Conservation (phyloP, 2,329 filamentous ascomycete species). For the Arthrobotrys conoides region DNA sequence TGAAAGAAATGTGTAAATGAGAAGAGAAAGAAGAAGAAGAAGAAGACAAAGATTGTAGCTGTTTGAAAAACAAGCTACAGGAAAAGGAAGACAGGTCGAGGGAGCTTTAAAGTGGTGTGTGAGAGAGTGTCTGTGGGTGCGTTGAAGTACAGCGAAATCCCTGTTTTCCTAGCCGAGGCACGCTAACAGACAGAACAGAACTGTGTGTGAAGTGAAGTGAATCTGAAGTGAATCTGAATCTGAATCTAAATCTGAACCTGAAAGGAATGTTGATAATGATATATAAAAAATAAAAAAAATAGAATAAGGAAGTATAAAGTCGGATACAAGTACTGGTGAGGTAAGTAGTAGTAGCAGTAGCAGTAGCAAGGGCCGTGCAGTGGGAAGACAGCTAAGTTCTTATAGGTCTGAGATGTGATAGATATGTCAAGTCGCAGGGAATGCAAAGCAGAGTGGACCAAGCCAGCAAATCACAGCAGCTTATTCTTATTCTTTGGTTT, state of each 20-base stretch:
- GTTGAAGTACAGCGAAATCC: slow-evolving; percentile 48
- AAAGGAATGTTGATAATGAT: slow-evolving; percentile 5
- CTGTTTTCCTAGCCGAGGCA: slow-evolving; percentile 57
- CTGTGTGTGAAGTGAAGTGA: slow-evolving; percentile 6
- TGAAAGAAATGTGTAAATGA: slow-evolving; percentile 11
- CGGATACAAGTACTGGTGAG: slow-evolving; percentile 17
- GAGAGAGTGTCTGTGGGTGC: slow-evolving; percentile 3
- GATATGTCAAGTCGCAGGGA: slow-evolving; percentile 51
- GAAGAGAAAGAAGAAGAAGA: too few relatives aligned
- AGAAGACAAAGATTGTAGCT: slow-evolving; percentile 34
- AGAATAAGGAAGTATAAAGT: slow-evolving; percentile 11
- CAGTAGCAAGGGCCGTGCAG: slow-evolving; percentile 42
- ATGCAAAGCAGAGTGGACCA: slow-evolving; percentile 36
- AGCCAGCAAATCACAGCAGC: slow-evolving; percentile 41
- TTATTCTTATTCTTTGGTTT: slow-evolving; percentile 59
- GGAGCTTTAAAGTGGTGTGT: not conserved
- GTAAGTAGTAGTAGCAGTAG: slow-evolving; percentile 26
- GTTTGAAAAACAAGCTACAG: slow-evolving; percentile 38
- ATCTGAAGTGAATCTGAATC: not conserved
- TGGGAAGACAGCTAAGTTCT: slow-evolving; percentile 50
- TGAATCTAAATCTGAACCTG: too few relatives aligned
- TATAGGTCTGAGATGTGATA: slow-evolving; percentile 59
- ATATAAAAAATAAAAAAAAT: not conserved
- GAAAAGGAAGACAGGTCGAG: slow-evolving; percentile 43
- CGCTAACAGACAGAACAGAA: slow-evolving; percentile 34